Base-by-base conservation (phyloP, 2,329 filamentous ascomycete genomes). In the Grosmannia serpens region DNA sequence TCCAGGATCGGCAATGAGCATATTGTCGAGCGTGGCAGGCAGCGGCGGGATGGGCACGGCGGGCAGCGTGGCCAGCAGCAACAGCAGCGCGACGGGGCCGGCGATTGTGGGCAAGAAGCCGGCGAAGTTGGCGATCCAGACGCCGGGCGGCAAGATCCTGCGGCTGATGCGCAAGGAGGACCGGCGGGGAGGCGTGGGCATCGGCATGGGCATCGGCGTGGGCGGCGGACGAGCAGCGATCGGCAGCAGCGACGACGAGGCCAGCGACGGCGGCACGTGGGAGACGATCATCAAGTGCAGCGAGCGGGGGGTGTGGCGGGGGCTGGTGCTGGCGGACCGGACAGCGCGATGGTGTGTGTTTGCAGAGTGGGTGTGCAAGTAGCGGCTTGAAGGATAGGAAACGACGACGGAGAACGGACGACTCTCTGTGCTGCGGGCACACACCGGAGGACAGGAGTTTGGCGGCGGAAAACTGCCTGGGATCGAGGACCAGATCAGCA, bases 81-180 rank as follows among this genome's bases (percentile, higher is more conserved):
- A 47, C 49, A 83, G 76, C 20, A 77, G 76, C 27, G 77, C 75
- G 65, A 74, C 72, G 57, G 66, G 73, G 61, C 70, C 71, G 35
- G 65, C 71, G 5, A 76, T 78, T 59, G 74, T 79, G 38, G 79
- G 79, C 29, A 83, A 84, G 68, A 99, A 99, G 71, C 92, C 94
- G 2, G 94, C 94, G 6, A 99, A 99, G 72, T 73, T 99, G 57
- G 94, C 94, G 0, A 92, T 99, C 58, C 94, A 99, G 73, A 90
- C 88, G 7, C 94, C 94, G 0, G 88, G 87, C 33, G 94, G 95
- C 61, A 97, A 97, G 75, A 97, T 99, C 65, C 81, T 97, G 60
- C 80, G 94, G 57, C 77, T 95, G 67, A 90, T 90, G 77, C 79
- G 88, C 65, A 92, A 92, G 75, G 88, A 85, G 65, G 87, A 90